Evolutionary conservation across 495 filamentous ascomycete genomes (phyloP), one percentile per base, ranked within the genome.

Genomic region (Daldinia loculata): DNA sequence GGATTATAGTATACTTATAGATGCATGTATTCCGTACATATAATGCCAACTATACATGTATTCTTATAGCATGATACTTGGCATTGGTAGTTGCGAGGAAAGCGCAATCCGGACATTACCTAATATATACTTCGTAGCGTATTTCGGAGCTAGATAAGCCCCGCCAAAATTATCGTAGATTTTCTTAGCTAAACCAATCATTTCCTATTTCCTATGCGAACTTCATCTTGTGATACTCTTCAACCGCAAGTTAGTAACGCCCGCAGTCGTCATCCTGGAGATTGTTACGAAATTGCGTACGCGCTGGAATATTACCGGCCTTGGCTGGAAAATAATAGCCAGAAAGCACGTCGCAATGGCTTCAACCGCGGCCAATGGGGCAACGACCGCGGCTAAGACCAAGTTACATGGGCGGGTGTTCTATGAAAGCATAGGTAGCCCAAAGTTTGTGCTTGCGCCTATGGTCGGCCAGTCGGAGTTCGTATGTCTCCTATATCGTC

Each of bases 391-490:
- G 57, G 30, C 60, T 39, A 82, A 78, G 71, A 72, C 78, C 62
- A 97, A 95, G 76, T 82, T 97, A 1, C 87, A 89, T 67, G 95
- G 95, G 6, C 85, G 96, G 19, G 90, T 90, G 36, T 97, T 99
- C 78, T 99, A 97, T 74, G 88, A 97, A 78, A 95, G 91, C 72
- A 88, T 99, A 61, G 95, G 96, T 12, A 93, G 90, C 62, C 95
- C 95, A 0, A 96, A 92, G 75, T 89, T 91, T 69, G 87, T 98
- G 43, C 86, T 99, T 29, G 95, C 95, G 36, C 95, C 95, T 34
- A 99, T 99, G 95, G 95, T 99, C 22, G 95, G 98, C 71, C 91
- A 97, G 76, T 97, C 93, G 4, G 96, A 99, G 83, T 97, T 97
- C 82, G 95, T 97, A 84, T 67, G 90, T 83, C 38, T 30, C 61